Percentiles rank a stretch among this genome's conserved stretches.
These are phyloP conservation scores for Annulohypoxylon stygium DNA, from an alignment of 495 filamentous ascomycete genomes.

Conservation along the genomic window DNA sequence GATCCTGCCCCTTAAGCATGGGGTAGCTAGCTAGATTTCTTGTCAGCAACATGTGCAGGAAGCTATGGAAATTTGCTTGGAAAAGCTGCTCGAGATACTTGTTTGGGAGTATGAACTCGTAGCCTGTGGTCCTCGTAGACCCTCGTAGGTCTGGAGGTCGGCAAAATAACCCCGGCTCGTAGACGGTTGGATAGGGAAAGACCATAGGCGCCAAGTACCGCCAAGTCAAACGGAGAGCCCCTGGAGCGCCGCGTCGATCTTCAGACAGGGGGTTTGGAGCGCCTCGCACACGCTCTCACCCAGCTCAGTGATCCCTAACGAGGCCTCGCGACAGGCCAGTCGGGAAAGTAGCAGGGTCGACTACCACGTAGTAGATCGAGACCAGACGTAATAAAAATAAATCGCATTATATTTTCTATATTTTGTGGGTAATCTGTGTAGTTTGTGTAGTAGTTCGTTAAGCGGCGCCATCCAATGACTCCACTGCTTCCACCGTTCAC, in stretches of 20 bases:
- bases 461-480: slow-evolving; percentile 5
- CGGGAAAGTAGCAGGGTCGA: slow-evolving; percentile 43
- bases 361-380: slow-evolving; percentile 10
- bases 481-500: neutral
- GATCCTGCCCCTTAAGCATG: slow-evolving; percentile 45
- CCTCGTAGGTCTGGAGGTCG: slow-evolving; percentile 12
- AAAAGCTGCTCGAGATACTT: slow-evolving; percentile 29
- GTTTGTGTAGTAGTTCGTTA: slow-evolving; percentile 9
- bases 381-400: slow-evolving; percentile 23
- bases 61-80: slow-evolving; percentile 21
- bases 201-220: slow-evolving; percentile 45
- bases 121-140: neutral
- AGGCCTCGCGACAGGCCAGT: slow-evolving; percentile 41
- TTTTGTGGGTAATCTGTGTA: neutral
- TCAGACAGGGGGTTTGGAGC: slow-evolving; percentile 33
- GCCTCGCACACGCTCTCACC: slow-evolving; percentile 20
- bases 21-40: slow-evolving; percentile 23
- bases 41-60: slow-evolving; percentile 29
- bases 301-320: slow-evolving; percentile 39
- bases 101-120: slow-evolving; percentile 30
- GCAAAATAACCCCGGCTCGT: slow-evolving; percentile 27
- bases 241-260: slow-evolving; percentile 46
- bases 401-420: slow-evolving; percentile 5
- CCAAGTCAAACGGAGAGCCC: slow-evolving; percentile 47
- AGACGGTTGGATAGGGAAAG: slow-evolving; percentile 24